Percentiles rank a stretch among this genome's conserved stretches.
Conservation (phyloP, 2,329 filamentous ascomycete species). For the Clonostachys solani region DNA sequence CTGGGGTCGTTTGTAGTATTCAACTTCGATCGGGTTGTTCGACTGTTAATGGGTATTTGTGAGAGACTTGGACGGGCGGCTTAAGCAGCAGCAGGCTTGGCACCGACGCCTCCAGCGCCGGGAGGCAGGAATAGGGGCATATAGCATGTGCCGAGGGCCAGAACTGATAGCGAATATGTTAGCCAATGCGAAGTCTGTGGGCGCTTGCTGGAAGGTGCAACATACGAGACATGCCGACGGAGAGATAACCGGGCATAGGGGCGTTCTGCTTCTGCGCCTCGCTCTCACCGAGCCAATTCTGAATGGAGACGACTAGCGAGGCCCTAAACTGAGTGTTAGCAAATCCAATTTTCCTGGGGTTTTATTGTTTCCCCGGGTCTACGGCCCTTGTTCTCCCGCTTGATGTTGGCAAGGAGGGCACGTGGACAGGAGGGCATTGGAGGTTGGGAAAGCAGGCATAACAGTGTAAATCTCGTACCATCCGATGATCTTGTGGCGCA, state of each 20-base stretch:
- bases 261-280: slow-evolving; percentile 60
- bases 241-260: slow-evolving; percentile 65
- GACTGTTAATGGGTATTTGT: too few species aligned
- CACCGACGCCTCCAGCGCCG: slow-evolving; percentile 7
- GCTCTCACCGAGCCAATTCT: slow-evolving; percentile 75
- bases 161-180: slow-evolving; percentile 35
- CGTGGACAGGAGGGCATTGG: not conserved
- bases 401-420: not conserved
- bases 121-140: slow-evolving; percentile 46
- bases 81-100: not conserved
- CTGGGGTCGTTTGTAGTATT: not conserved
- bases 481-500: slow-evolving; percentile 76
- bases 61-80: too few species aligned
- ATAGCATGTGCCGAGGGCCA: slow-evolving; percentile 52
- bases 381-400: not conserved
- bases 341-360: not conserved
- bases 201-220: slow-evolving; percentile 10
- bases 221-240: slow-evolving; percentile 75
- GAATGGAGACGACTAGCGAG: slow-evolving; percentile 68
- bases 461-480: slow-evolving; percentile 39
- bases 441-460: not conserved
- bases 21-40: too few species aligned
- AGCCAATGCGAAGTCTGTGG: not conserved
- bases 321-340: slow-evolving; percentile 41
- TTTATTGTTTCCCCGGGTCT: not conserved